Conservation (phyloP, 495 filamentous ascomycete genomes). For the Daldinia childiae region DNA sequence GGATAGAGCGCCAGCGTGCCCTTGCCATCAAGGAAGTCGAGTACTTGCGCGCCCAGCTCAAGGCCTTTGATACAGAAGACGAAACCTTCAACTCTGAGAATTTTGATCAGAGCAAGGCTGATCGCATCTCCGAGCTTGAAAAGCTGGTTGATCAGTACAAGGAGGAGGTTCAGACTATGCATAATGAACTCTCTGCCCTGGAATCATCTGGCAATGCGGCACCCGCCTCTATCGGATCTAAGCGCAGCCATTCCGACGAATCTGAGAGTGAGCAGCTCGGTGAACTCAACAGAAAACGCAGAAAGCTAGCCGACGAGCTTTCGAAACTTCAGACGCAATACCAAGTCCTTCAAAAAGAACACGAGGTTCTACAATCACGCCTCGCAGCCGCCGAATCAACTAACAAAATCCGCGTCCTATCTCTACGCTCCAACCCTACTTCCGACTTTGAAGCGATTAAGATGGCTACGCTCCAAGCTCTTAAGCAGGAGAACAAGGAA, state of each 20-base stretch:
- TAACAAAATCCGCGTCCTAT: conserved; percentile 84
- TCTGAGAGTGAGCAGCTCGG: conserved; percentile 81
- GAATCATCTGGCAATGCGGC: conserved; percentile 53
- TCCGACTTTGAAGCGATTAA: conserved; percentile 84
- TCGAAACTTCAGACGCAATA: conserved; percentile 71
- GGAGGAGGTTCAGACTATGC: conserved; percentile 77
- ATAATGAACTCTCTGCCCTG: conserved; percentile 74
- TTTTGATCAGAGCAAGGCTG: conserved; percentile 77
- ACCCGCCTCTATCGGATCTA: conserved; percentile 56
- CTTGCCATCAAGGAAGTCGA: conserved; percentile 92
- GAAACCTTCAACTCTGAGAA: conserved; percentile 80
- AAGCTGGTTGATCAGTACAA: conserved; percentile 88
- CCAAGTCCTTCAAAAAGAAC: conserved; percentile 75
- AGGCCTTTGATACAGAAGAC: conserved; percentile 91
- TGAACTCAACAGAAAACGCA: conserved; percentile 82
- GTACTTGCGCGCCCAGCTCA: conserved; percentile 90
- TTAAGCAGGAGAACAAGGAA: conserved; percentile 85
- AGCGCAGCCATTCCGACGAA: conserved; percentile 68
- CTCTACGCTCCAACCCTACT: conserved; percentile 90
- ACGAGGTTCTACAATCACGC: conserved; percentile 74
- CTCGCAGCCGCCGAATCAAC: conserved; percentile 74
- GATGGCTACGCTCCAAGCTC: conserved; percentile 73
- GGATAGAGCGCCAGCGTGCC: conserved; percentile 80
- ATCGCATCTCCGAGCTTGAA: conserved; percentile 84
- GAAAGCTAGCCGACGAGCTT: conserved; percentile 82